Evolutionary conservation across 192 early-diverging fungal species (phyloP), one percentile per base, ranked within the genome.

Genomic region (Linnemannia zychae): DNA sequence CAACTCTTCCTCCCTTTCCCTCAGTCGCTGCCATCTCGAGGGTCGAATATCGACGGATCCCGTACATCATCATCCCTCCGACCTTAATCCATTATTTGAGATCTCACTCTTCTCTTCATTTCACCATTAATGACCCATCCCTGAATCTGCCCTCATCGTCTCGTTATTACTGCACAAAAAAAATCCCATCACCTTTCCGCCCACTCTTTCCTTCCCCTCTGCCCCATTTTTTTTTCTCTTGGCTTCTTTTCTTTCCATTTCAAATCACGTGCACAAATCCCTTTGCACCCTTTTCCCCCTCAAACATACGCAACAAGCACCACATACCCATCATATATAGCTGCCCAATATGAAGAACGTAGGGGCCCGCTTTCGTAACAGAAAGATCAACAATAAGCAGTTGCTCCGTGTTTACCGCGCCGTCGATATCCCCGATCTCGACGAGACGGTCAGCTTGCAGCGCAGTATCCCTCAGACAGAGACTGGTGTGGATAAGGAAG

Each of bases 401-500:
- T 86, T 93, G 38, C 89, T 99, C 74, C 92, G 91, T 63, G 95
- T 99, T 67, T 94, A 92, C 85, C 93, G 93, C 48, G 94, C 91
- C 75, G 82, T 92, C 48, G 96, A 99, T 78, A 92, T 97, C 31
- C 93, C 92, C 38, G 97, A 98, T 88, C 89, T 98, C 44, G 96
- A 96, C 72, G 90, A 93, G 37, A 82, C 90, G n/a, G 91, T 92
- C 67, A 91, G 93, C 70, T 67, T 88, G 9, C 94, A 91, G 53
- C 85, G 94, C 24, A 85, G 92, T 38, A 89, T 93, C 16, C 89
- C 93, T 34, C 87, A 92, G 75, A 92, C 96, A 57, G 95, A 96
- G 70, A 99, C 97, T 16, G 98, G 98, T 77, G 98, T 99, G 7
- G 97, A 99, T 80, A 98, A 99, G 87, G 98, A 98, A 79, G 98